Evolutionary conservation across 805 yeast species (phyloP).

Genomic region (Candida broadrunensis): DNA sequence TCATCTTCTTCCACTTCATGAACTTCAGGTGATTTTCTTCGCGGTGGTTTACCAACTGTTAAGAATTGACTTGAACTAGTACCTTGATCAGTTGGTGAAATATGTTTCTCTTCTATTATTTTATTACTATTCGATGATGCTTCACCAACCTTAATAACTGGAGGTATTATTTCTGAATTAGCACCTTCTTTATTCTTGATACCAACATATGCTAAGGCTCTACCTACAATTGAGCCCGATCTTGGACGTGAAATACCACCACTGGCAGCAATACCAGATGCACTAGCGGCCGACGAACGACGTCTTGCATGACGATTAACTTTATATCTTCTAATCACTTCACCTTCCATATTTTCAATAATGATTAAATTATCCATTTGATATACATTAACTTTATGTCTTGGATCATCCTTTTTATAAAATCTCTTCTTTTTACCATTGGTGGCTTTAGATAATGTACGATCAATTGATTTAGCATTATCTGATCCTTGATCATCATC

Average conservation of each 20-base stretch:
- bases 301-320: constrained; percentile 41
- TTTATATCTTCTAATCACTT: constrained; percentile 76
- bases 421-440: constrained; percentile 19
- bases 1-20: constrained; percentile 4
- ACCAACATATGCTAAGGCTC: constrained; percentile 57
- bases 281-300: constrained; percentile 28
- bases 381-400: constrained; percentile 61
- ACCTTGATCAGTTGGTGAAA: not conserved
- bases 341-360: constrained; percentile 91
- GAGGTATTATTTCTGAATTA: not conserved
- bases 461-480: constrained; percentile 2
- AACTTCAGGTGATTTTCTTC: constrained; percentile 3
- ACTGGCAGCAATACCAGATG: constrained; percentile 14
- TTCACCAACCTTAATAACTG: constrained; percentile 8
- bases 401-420: constrained; percentile 28
- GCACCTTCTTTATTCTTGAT: constrained; percentile 25
- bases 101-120: not conserved
- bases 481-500: not conserved
- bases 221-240: constrained; percentile 39
- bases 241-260: constrained; percentile 24
- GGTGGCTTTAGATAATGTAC: constrained; percentile 10
- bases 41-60: not conserved
- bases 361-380: constrained; percentile 74
- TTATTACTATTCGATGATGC: not conserved
- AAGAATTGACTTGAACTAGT: not conserved